Base-by-base conservation (phyloP, 768 basidiomycete genomes). In the Lactifluus rugatus region DNA sequence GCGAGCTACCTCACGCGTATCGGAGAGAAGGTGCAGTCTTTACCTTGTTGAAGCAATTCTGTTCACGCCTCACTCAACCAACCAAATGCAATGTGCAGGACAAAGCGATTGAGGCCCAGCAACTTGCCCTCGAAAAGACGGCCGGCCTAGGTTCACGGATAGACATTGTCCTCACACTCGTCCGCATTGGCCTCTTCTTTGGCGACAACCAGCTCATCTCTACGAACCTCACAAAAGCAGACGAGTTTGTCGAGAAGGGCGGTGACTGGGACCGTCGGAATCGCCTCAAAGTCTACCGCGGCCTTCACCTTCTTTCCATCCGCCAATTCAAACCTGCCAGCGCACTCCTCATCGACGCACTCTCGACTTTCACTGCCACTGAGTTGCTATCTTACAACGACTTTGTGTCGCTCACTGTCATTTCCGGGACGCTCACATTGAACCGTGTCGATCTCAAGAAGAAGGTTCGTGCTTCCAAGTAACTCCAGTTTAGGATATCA, bases 231-330 rank as follows among this genome's bases (percentile, higher is more conserved):
- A 74, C 81, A 28, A 84, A 85, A 65, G 94, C 94, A 0, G 87
- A 91, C 65, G 79, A 83, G 89, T 76, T 96, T 44, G 88, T 96
- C 54, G 93, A 97, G 65, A 81, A 92, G 70, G 95, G 95, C 0
- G 95, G 95, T 46, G 95, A 99, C 73, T 99, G 95, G 95, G 95
- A 99, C 70, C 78, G 95, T 54, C 82, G 93, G 39, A 99, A 97
- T 71, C 82, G 95, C 46, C 81, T 97, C 66, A 99, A 99, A 72
- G 95, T 97, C 42, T 99, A 98, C 75, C 82, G 83, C 51, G 94
- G 87, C 48, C 75, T 96, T 0, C 88, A 95, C 67, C 75, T 86
- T 45, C 73, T 94, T 32, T 87, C 90, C 31, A 86, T 90, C 60
- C 86, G 95, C n/a, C 85, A 94, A 66, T 97, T 97, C 77, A 85